Evolutionary conservation across 2,329 filamentous ascomycete genomes (phyloP).

Genomic region (Alternaria sp.): DNA sequence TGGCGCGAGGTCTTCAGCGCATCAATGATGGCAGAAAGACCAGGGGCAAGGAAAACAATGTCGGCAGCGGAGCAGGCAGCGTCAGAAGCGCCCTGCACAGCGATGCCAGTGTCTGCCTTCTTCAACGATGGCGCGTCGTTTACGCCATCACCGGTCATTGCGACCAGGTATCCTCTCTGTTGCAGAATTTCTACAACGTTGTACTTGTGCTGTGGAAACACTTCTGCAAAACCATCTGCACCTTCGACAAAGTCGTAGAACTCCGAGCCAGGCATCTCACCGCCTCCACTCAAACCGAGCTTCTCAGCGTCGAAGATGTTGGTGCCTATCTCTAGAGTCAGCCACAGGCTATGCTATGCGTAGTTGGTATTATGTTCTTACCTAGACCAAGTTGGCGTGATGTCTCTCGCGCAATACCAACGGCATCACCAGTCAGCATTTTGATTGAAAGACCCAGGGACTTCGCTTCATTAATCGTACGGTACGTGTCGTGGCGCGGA

Average conservation of each 20-base stretch:
- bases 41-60: conserved; percentile 91
- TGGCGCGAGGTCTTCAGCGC: conserved; percentile 91
- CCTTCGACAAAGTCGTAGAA: conserved; percentile 96
- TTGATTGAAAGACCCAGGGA: conserved; percentile 87
- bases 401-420: conserved; percentile 91
- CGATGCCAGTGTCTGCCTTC: conserved; percentile 96
- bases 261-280: conserved; percentile 92
- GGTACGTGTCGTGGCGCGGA: conserved; percentile 87
- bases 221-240: conserved; percentile 93
- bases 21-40: conserved; percentile 91
- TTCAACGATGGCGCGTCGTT: conserved; percentile 93
- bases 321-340: conserved; percentile 60
- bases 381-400: conserved; percentile 87
- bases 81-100: conserved; percentile 89
- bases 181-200: conserved; percentile 93
- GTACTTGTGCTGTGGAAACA: conserved; percentile 96
- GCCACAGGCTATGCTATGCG: not conserved
- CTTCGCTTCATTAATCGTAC: conserved; percentile 91
- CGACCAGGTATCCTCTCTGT: conserved; percentile 90
- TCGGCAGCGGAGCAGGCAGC: conserved; percentile 90
- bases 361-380: not conserved
- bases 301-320: conserved; percentile 95
- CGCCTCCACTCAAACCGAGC: conserved; percentile 86
- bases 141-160: conserved; percentile 96
- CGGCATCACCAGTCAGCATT: conserved; percentile 95